Evolutionary conservation across 441 rosid species (phyloP).

Genomic region (Adansonia grandidieri): DNA sequence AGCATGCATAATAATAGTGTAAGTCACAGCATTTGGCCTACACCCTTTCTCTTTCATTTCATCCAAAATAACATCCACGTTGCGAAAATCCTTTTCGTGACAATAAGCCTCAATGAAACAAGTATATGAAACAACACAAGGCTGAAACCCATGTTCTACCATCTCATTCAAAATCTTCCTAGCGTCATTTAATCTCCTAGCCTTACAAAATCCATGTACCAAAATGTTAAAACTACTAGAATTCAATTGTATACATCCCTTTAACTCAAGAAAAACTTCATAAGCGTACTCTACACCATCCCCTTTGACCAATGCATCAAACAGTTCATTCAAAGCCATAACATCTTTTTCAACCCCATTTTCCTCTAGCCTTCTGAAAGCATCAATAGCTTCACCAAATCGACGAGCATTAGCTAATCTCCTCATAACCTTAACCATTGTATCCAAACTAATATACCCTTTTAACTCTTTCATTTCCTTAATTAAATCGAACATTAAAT

Average conservation of each 20-base stretch:
- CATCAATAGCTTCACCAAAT: conserved; percentile 61
- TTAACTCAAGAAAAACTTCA: conserved; percentile 48
- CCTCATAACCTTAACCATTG: conserved; percentile 69
- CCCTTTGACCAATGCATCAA: conserved; percentile 78
- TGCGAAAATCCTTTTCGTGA: conserved; percentile 63
- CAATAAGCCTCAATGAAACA: conserved; percentile 67
- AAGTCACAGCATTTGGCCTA: conserved; percentile 60
- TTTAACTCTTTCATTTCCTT: conserved; percentile 52
- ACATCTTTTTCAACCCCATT: conserved; percentile 51
- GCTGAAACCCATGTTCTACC: conserved; percentile 51
- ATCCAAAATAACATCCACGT: conserved; percentile 50
- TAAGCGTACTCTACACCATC: conserved; percentile 66
- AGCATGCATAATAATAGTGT: conserved; percentile 68
- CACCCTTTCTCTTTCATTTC: conserved; percentile 71
- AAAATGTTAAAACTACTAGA: conserved; percentile 54
- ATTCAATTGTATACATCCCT: conserved; percentile 42
- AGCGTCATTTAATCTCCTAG: conserved; percentile 60
- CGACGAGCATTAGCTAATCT: conserved; percentile 61
- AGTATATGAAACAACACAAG: conserved; percentile 63
- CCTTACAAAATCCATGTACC: conserved; percentile 80
- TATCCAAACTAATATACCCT: conserved; percentile 52
- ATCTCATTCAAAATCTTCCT: conserved; percentile 56
- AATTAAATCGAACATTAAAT: conserved; percentile 61
- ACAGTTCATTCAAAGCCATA: conserved; percentile 52
- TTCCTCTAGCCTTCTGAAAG: conserved; percentile 56